A percentile compares a stretch with the other conserved stretches of the same genome.
phyloP scores from a whole-genome alignment of 345 rosid species.

The Salix koriyanagi region DNA sequence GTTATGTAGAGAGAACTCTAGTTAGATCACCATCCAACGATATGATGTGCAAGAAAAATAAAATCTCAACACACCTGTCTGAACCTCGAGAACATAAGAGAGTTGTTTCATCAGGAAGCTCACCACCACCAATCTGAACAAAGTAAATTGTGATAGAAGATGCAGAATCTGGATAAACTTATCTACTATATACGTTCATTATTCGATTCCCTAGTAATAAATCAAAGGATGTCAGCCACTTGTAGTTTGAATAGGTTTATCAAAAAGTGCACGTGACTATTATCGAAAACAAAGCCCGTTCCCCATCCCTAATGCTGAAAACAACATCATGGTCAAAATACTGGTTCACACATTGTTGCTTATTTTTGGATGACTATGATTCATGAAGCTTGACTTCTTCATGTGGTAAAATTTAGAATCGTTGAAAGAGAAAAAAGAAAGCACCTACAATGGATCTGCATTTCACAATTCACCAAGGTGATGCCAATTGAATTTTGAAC shows the following conservation, averaged over 20 bases:
- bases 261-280: background rate
- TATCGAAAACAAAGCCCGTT: background rate
- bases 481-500: background rate
- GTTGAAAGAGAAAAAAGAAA: background rate
- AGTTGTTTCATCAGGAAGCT: constrained; percentile 81
- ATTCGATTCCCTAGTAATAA: background rate
- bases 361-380: background rate
- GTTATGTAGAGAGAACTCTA: background rate
- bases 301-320: background rate
- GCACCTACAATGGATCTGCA: background rate
- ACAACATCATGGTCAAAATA: background rate
- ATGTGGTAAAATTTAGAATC: background rate
- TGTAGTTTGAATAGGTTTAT: background rate
- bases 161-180: background rate
- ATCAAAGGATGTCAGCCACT: background rate
- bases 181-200: background rate
- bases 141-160: constrained; percentile 24
- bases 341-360: background rate
- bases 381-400: background rate
- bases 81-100: constrained; percentile 85
- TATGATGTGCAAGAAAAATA: background rate
- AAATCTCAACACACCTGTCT: constrained; percentile 60
- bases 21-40: constrained; percentile 3
- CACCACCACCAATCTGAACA: constrained; percentile 86
- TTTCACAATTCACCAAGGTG: background rate